Conservation (phyloP, 73 alveolate genomes). For the Stentor roeselii region DNA sequence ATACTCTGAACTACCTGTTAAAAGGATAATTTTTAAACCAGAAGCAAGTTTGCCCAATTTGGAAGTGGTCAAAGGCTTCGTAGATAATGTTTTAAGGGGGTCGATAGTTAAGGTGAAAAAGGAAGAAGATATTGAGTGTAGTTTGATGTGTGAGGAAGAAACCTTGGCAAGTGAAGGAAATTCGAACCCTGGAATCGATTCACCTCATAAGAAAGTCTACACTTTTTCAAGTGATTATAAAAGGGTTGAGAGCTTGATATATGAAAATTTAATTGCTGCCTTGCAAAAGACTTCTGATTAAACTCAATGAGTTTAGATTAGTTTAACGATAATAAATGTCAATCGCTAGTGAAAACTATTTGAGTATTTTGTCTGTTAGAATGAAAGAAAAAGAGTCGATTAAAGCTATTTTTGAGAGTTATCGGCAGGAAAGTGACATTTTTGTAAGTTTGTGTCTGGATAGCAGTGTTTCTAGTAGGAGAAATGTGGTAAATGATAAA, state of each 20-base stretch:
- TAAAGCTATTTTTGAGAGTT: too few species aligned
- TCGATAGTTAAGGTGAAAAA: neutral
- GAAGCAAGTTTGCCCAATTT: neutral
- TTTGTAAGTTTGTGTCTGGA: too few species aligned
- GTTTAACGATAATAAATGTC: too few species aligned
- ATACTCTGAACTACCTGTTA: neutral
- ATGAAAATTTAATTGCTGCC: neutral
- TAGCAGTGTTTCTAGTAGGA: too few species aligned
- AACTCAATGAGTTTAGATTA: neutral
- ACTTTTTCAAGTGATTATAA: neutral
- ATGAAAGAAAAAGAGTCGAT: too few species aligned
- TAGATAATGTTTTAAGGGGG: neutral
- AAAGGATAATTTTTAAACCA: neutral
- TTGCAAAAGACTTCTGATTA: neutral
- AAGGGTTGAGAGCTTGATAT: neutral
- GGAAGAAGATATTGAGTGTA: neutral
- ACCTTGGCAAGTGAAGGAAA: neutral
- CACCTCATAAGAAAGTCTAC: neutral
- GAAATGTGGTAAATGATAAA: too few species aligned
- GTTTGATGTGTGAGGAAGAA: neutral
- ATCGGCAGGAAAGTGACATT: too few species aligned
- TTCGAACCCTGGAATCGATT: neutral
- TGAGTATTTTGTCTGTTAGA: too few species aligned
- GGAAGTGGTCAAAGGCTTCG: neutral
- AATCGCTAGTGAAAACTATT: too few species aligned